Conservation (phyloP, 2,329 filamentous ascomycete species). For the Tolypocladium capitatum region DNA sequence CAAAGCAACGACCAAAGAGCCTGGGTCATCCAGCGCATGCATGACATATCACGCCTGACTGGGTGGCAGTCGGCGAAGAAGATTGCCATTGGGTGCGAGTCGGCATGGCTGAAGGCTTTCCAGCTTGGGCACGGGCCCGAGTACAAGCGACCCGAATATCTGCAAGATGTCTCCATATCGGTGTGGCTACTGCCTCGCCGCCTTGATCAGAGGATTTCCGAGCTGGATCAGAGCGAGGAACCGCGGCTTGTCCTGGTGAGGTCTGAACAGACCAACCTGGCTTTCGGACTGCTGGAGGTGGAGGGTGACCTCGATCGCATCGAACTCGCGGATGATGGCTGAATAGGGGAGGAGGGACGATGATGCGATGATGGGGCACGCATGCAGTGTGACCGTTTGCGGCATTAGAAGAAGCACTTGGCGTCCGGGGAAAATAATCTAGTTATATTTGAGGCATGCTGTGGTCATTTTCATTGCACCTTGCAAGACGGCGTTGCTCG, state of each 20-base stretch:
- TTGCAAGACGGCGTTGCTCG: background rate
- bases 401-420: background rate
- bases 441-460: background rate
- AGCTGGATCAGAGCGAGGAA: slow-evolving; percentile 28
- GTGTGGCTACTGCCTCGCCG: slow-evolving; percentile 38
- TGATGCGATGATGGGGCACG: background rate
- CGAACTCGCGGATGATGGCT: slow-evolving; percentile 33
- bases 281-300: slow-evolving; percentile 64
- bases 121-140: slow-evolving; percentile 62
- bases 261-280: slow-evolving; percentile 55
- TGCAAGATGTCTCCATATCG: slow-evolving; percentile 20
- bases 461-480: background rate
- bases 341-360: background rate
- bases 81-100: slow-evolving; percentile 75
- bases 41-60: slow-evolving; percentile 64
- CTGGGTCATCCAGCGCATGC: slow-evolving; percentile 63
- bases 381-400: background rate
- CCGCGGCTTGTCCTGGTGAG: slow-evolving; percentile 44
- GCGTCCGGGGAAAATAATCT: background rate
- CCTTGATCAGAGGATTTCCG: slow-evolving; percentile 37
- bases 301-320: slow-evolving; percentile 60
- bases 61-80: slow-evolving; percentile 77
- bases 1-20: slow-evolving; percentile 57
- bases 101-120: slow-evolving; percentile 65
- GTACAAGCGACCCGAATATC: slow-evolving; percentile 41